Conservation (phyloP, 306 rosid species). For the Potentilla sterilis region DNA sequence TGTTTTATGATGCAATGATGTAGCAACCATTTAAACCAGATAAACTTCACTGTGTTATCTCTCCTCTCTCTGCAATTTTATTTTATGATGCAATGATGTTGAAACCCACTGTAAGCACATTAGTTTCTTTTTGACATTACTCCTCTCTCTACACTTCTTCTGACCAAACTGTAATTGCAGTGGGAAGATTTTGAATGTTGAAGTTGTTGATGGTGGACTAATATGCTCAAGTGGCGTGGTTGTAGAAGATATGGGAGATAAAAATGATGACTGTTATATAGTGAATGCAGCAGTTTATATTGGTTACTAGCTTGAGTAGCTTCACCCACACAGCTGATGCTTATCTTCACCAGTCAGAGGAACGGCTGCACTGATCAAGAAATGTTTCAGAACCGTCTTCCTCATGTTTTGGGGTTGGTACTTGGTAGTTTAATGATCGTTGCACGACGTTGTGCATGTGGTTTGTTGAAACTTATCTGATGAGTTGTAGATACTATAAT, state of each 20-base stretch:
- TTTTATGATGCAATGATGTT: conserved; percentile 13
- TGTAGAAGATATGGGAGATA: conserved; percentile 98
- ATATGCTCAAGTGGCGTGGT: conserved; percentile 93
- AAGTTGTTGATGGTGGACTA: conserved; percentile 91
- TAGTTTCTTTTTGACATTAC: neutral
- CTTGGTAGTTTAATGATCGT: neutral
- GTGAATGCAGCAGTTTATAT: conserved; percentile 97
- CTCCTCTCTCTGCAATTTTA: neutral
- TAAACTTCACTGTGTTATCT: neutral
- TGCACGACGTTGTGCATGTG: neutral
- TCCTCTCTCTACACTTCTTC: neutral
- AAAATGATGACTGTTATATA: conserved; percentile 88
- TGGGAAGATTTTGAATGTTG: conserved; percentile 77
- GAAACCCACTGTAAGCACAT: neutral
- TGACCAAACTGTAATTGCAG: conserved; percentile 40
- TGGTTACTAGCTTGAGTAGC: conserved; percentile 52
- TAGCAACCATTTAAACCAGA: neutral
- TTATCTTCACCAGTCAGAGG: neutral
- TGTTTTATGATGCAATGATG: neutral
- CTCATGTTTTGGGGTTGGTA: neutral
- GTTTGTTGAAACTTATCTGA: neutral
- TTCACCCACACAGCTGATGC: neutral
- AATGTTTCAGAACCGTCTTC: neutral
- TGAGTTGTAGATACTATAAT: neutral
- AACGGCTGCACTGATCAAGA: neutral